Evolutionary conservation across 2,329 filamentous ascomycete genomes (phyloP).

Genomic region (Botryotinia convoluta): DNA sequence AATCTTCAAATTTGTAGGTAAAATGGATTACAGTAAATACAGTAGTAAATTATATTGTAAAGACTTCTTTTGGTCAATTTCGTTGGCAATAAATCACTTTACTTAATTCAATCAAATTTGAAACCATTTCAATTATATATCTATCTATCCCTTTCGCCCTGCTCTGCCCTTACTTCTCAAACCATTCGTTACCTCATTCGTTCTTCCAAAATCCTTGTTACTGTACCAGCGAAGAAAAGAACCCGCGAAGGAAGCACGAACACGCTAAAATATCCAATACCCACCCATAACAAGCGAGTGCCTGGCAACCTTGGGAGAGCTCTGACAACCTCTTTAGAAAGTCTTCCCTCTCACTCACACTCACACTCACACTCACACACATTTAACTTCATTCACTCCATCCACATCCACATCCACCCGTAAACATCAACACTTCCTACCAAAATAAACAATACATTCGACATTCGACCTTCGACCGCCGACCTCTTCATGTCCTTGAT

Average conservation of each 20-base stretch:
- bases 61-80: neutral
- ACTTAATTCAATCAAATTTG: neutral
- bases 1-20: neutral
- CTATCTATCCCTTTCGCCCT: neutral
- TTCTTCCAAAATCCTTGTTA: neutral
- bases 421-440: slow-evolving; percentile 1
- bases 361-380: neutral
- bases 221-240: neutral
- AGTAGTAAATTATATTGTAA: neutral
- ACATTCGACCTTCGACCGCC: neutral
- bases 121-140: neutral
- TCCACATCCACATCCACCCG: slow-evolving; percentile 9
- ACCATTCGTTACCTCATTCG: neutral
- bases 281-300: slow-evolving; percentile 15
- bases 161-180: neutral
- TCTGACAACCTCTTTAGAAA: slow-evolving; percentile 15
- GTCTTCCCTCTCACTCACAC: neutral
- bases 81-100: neutral
- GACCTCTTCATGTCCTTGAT: slow-evolving; percentile 1
- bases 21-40: neutral
- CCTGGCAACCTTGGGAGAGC: slow-evolving; percentile 15
- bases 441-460: neutral
- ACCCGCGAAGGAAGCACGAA: slow-evolving; percentile 11
- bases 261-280: neutral
- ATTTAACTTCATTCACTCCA: slow-evolving; percentile 7